phyloP scores from a whole-genome alignment of 2,329 filamentous ascomycete genomes.

The Arachnomyces sp. region DNA sequence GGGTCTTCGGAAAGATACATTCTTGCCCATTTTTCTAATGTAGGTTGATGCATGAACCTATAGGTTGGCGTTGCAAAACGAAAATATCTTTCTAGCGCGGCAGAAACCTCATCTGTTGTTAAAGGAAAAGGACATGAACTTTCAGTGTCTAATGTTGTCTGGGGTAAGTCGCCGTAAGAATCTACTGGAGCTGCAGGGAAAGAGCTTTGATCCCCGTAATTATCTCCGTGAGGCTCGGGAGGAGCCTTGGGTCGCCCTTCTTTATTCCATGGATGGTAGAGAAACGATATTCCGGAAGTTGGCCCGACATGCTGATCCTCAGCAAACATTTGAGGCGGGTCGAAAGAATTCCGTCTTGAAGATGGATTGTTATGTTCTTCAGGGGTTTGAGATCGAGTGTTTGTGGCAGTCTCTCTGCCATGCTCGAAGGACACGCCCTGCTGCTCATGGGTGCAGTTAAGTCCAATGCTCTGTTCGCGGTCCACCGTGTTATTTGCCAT shows the following conservation, averaged over 20 bases:
- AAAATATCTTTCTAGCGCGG: constrained; percentile 45
- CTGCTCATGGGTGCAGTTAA: too few relatives aligned
- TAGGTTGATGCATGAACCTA: constrained; percentile 46
- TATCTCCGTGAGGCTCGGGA: constrained; percentile 25
- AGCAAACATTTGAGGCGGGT: constrained; percentile 19
- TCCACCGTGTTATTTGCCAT: neutral
- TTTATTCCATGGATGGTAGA: constrained; percentile 60
- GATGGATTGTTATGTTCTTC: neutral
- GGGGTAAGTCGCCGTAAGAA: constrained; percentile 36
- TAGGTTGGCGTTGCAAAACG: constrained; percentile 50
- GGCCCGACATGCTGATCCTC: constrained; percentile 44
- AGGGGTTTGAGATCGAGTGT: neutral
- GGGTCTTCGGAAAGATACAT: constrained; percentile 18
- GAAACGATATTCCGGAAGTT: constrained; percentile 42
- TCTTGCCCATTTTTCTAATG: constrained; percentile 39
- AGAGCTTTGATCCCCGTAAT: constrained; percentile 29
- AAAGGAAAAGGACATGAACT: constrained; percentile 23
- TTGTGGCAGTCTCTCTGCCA: neutral
- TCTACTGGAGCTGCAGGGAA: constrained; percentile 25
- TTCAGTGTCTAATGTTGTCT: constrained; percentile 22
- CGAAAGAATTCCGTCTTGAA: constrained; percentile 9
- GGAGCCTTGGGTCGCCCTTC: constrained; percentile 30
- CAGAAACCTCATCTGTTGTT: constrained; percentile 23
- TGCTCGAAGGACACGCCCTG: neutral
- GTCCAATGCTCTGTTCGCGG: too few relatives aligned